Evolutionary conservation across 2,329 filamentous ascomycete species (phyloP), one percentile per base, ranked within the genome.

Genomic region (Fusarium lyarnte): DNA sequence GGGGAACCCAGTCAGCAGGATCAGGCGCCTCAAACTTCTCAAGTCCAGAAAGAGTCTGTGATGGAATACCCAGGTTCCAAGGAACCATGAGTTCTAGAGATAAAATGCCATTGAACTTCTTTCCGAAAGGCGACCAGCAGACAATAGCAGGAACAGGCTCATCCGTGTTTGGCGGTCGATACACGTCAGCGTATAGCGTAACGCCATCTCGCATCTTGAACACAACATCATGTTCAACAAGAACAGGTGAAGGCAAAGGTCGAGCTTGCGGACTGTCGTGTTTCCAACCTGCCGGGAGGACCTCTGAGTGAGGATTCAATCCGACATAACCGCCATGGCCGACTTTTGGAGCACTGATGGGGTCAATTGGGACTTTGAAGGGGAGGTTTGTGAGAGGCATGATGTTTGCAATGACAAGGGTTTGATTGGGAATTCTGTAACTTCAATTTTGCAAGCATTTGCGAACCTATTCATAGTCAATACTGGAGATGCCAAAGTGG

Each of bases 71-170:
- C 0, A 67, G 8, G 1, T 66, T 67, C 64, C 64, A 67, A 0
- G 64, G 63, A 1, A 67, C 63, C 64, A 67, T 67, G 1, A 66
- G 62, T 0, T 59, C 54, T 14, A 67, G 8, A 0, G 64, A 67
- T 10, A 67, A 17, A 12, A 67, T 39, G 1, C 64, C 64, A 3
- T 67, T 67, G 25, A 67, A 67, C 19, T 67, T 67, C 13, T 67
- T 67, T 8, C 64, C 64, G 2, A 67, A 67, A 14, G 64, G 64
- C 0, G 64, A 67, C 64, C 64, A 67, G 35, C 64, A 67, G 2
- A 67, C 38, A 5, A 67, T 61, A 0, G 63, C 63, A 9, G 64
- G 64, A 9, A 67, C 25, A 12, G 53, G 12, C 16, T 61, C 64
- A 42, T 67, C 14, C 5, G 35, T 67, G 2, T 61, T 29, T 0